Base-by-base conservation (phyloP, 176 grass and related monocot genomes). In the Oryza glaberrima region DNA sequence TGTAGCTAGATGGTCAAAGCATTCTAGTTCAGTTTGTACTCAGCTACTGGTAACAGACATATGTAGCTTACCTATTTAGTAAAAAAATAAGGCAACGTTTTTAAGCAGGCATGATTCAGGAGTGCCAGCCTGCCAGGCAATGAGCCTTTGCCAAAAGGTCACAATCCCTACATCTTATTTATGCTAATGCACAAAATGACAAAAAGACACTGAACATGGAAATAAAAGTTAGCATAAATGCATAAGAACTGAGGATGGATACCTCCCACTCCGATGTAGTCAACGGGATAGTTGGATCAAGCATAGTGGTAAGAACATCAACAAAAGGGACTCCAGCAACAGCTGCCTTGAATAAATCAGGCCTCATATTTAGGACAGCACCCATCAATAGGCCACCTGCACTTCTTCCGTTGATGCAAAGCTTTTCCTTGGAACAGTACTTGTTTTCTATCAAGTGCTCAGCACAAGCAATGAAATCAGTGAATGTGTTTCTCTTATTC, bases 201-300 rank as follows among this genome's bases (percentile, higher is more conserved):
- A 16, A 47, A 12, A 80, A 17, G 16, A 43, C 17, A 63, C 4
- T 30, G 4, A 85, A 84, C 38, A 70, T 80, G 70, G 11, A 30
- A 41, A 85, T 0, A 23, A 38, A 70, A 20, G 12, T 3, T 11
- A 41, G 15, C 5, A 66, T 28, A 80, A 69, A 30, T 43, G 26
- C 23, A 85, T 12, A 3, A 63, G 38, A 34, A 78, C 10, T 15
- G 2, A 22, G 69, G 34, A 65, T 26, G 22, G 72, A 77, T 93
- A 98, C 95, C 92, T 98, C 95, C 95, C 95, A 95, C 81, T 98
- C 95, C 70, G 88, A 72, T 32, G 92, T 93, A 56, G 95, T 98
- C 32, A 98, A 47, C 25, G 95, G 95, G 76, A 98, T 95, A 75
- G 80, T 95, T 78, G 92, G 91, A 69, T 98, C 95, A 78, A 98